Evolutionary conservation across 148 eudicot genomes (phyloP).

Genomic region (Nepenthes gracilis): DNA sequence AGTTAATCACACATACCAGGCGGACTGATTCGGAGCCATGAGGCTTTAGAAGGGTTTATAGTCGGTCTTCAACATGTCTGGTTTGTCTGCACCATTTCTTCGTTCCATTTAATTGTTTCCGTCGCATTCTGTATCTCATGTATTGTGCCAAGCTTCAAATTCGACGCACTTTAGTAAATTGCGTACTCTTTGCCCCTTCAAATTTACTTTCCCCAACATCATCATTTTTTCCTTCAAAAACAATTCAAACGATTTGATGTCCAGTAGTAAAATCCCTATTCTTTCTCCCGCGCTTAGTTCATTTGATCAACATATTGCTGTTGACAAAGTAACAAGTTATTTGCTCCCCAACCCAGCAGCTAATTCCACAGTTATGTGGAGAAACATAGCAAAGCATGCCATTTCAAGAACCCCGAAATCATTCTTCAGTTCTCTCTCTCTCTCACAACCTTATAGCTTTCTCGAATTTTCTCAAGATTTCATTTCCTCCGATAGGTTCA

Average conservation of each 20-base stretch:
- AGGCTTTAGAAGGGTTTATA: too few species aligned
- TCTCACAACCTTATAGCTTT: slow-evolving; percentile 29
- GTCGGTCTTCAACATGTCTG: not conserved
- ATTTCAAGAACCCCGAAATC: slow-evolving; percentile 21
- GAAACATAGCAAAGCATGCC: slow-evolving; percentile 34
- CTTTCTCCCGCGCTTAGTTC: slow-evolving; percentile 13
- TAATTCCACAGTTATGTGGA: slow-evolving; percentile 45
- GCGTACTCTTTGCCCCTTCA: not conserved
- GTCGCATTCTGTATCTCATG: not conserved
- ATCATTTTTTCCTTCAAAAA: slow-evolving; percentile 3
- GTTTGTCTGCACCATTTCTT: not conserved
- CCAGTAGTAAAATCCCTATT: slow-evolving; percentile 26
- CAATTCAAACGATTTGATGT: slow-evolving; percentile 31
- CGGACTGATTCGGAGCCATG: too few species aligned
- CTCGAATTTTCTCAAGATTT: slow-evolving; percentile 29
- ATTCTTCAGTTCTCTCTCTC: slow-evolving; percentile 8
- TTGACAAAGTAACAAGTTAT: slow-evolving; percentile 10
- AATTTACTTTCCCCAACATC: not conserved
- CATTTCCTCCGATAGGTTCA: slow-evolving; percentile 13
- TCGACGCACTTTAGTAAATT: slow-evolving; percentile 3
- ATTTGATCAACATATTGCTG: slow-evolving; percentile 14
- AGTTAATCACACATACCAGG: too few species aligned
- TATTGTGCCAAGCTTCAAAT: slow-evolving; percentile 7
- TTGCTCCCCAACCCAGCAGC: slow-evolving; percentile 11
- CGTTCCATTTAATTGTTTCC: not conserved